These are phyloP conservation scores for Talaromyces sp. DNA, from an alignment of 2,329 filamentous ascomycete genomes.

Conservation along the genomic window DNA sequence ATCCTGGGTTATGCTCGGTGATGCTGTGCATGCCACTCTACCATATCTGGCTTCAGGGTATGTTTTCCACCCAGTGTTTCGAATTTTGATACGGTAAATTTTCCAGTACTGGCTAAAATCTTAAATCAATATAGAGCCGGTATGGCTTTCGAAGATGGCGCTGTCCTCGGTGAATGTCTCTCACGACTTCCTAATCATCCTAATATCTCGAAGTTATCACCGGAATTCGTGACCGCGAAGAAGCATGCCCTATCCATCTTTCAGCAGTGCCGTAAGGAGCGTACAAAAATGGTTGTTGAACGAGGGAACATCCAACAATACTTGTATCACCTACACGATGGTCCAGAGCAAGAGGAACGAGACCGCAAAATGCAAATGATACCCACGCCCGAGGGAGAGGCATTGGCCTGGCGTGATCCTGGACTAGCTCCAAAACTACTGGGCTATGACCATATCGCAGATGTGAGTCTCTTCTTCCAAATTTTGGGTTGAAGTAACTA, in stretches of 20 bases:
- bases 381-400: conserved; percentile 40
- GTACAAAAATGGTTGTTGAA: conserved; percentile 59
- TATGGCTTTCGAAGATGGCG: conserved; percentile 61
- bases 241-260: conserved; percentile 44
- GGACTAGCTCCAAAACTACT: conserved; percentile 38
- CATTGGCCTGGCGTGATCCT: conserved; percentile 44
- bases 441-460: conserved; percentile 40
- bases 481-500: not conserved
- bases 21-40: conserved; percentile 62
- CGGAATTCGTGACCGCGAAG: conserved; percentile 26
- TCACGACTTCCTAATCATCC: conserved; percentile 28
- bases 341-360: conserved; percentile 53
- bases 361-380: conserved; percentile 46
- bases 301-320: conserved; percentile 61
- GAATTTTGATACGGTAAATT: conserved; percentile 33
- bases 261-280: conserved; percentile 55
- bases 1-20: conserved; percentile 50
- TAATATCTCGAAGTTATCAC: conserved; percentile 39
- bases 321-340: conserved; percentile 61
- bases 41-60: conserved; percentile 46
- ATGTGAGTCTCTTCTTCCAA: conserved; percentile 27
- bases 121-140: conserved; percentile 44
- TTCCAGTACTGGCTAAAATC: conserved; percentile 3
- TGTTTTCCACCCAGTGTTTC: not conserved
- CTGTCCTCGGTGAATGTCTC: conserved; percentile 56